These are phyloP conservation scores for Aspergillus terreus DNA, from an alignment of 2,329 filamentous ascomycete species.

Conservation along the genomic window DNA sequence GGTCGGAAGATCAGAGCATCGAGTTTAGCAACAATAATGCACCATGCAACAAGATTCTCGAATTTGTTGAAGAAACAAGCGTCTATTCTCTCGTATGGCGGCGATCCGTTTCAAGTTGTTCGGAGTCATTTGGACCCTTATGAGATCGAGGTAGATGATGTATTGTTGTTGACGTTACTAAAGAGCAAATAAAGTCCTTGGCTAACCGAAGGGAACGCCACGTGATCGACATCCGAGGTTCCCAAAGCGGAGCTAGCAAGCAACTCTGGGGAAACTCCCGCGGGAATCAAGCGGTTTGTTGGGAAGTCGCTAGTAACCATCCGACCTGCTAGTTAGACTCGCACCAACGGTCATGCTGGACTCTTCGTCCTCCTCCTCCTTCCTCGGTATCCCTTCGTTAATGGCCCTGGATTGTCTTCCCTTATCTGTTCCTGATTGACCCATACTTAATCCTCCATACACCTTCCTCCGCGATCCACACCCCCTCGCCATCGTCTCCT, in stretches of 20 bases:
- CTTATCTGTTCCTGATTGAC: slow-evolving; percentile 2
- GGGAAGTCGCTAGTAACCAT: slow-evolving; percentile 14
- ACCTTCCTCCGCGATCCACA: background rate
- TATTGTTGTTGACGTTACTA: background rate
- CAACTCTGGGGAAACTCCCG: slow-evolving; percentile 23
- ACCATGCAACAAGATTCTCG: too few species aligned
- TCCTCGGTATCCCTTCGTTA: background rate
- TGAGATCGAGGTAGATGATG: too few species aligned
- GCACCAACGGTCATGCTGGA: background rate
- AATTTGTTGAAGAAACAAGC: too few species aligned
- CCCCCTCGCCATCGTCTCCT: background rate
- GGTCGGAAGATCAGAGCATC: too few species aligned
- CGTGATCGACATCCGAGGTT: slow-evolving; percentile 21
- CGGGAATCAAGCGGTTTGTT: slow-evolving; percentile 23
- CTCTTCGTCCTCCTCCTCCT: background rate
- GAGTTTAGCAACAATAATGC: too few species aligned
- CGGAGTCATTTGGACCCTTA: too few species aligned
- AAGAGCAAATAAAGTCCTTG: background rate
- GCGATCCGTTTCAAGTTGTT: too few species aligned
- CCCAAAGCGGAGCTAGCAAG: too few species aligned
- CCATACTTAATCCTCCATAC: too few species aligned
- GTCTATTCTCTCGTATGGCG: too few species aligned
- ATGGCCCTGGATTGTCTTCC: slow-evolving; percentile 3
- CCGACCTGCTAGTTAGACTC: background rate
- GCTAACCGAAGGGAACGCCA: slow-evolving; percentile 16